Percentiles rank a stretch among this genome's conserved stretches.
Evolutionary conservation across 768 basidiomycete genomes (phyloP).

Genomic region (Lactarius evosmus): DNA sequence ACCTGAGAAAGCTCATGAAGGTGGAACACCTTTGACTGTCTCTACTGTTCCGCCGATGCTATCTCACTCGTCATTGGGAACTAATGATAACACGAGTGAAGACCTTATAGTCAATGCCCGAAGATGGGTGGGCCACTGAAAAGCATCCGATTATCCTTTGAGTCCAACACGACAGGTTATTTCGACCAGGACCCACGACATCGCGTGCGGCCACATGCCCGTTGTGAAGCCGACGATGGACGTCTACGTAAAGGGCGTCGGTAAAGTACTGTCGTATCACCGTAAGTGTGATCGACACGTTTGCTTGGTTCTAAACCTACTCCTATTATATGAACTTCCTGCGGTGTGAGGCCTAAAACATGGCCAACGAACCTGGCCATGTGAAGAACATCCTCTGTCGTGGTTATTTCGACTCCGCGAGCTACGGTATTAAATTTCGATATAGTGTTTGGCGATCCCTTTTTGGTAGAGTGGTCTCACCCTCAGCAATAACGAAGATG

Average conservation of each 20-base stretch:
- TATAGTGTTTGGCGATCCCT: background rate
- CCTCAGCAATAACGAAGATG: background rate
- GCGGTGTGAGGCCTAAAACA: background rate
- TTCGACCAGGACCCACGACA: background rate
- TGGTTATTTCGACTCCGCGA: background rate
- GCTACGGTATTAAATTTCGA: background rate
- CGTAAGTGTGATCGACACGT: background rate
- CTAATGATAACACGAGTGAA: background rate
- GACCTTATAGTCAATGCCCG: background rate
- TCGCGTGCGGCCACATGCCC: background rate
- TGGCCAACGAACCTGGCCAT: background rate
- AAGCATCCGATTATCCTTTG: background rate
- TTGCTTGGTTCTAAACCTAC: background rate
- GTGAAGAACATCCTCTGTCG: no score
- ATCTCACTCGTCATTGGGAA: background rate
- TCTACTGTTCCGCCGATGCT: background rate
- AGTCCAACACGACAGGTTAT: background rate
- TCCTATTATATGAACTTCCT: background rate
- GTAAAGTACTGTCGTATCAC: background rate
- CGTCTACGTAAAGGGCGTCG: no score
- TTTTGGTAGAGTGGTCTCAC: background rate
- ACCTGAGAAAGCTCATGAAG: background rate
- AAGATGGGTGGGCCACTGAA: background rate
- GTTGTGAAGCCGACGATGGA: background rate
- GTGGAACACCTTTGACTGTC: background rate